Evolutionary conservation across 768 basidiomycete genomes (phyloP), one percentile per base, ranked within the genome.

Genomic region (Coprinopsis strossmayeri): DNA sequence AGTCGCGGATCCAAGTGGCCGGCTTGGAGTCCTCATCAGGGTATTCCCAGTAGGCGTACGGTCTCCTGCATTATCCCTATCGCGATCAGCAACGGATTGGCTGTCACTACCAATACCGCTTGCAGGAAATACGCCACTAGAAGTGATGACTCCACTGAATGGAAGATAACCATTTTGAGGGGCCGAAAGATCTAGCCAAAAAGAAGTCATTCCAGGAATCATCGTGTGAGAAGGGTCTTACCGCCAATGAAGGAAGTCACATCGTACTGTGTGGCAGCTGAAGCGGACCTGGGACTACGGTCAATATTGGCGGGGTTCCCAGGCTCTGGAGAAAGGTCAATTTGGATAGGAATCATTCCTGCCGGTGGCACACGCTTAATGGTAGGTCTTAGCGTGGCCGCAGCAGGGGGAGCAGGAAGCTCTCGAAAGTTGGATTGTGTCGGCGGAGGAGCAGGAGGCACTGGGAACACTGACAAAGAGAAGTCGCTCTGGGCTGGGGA

Each of bases 211-310:
- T 48, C 3, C 46, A 48, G 20, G 57, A 15, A 17, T 13, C 21
- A 30, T 24, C 48, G n/a, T 46, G 34, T 45, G 17, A 46, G 45
- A 13, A 44, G 41, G 11, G 34, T 56, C 65, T 60, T 46, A 76
- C 74, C 65, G 48, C 68, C 79, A 53, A 87, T 84, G 58, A 87
- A 87, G 1, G 85, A 87, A 13, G 84, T 87, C 17, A 87, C 82
- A 50, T 87, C 84, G 56, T 79, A 85, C 50, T 75, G 78, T 0
- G 74, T 81, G 12, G 68, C 78, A 10, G 58, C 63, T n/a, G 79
- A 77, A 37, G 68, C 64, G 41, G 63, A 58, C 48, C 65, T 61
- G 18, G 53, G 46, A 35, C 49, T 13, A 40, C 50, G 34, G 12
- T 49, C 52, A 40, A 43, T 39, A 34, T 52, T 54, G 32, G 55